Conservation (phyloP, 495 filamentous ascomycete species). For the Podospora bellae-mahoneyi region DNA sequence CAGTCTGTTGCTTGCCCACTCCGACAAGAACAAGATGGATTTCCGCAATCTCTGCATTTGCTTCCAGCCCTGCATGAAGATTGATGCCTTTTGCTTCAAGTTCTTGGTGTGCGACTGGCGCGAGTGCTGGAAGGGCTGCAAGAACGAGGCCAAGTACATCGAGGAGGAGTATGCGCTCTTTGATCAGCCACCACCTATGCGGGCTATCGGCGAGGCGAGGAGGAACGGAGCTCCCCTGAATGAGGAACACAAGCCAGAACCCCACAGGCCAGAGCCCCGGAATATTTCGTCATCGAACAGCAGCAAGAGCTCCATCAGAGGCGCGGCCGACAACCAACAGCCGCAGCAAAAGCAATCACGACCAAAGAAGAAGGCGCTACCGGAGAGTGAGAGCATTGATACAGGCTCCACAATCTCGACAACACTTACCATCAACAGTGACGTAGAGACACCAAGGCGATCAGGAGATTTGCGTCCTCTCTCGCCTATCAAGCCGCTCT, state of each 20-base stretch:
- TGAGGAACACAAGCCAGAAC: slow-evolving; percentile 15
- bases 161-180: slow-evolving; percentile 67
- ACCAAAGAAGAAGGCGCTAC: slow-evolving; percentile 39
- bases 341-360: slow-evolving; percentile 14
- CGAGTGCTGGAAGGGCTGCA: slow-evolving; percentile 92
- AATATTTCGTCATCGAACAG: slow-evolving; percentile 66
- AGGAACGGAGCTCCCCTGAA: slow-evolving; percentile 11
- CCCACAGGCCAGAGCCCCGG: slow-evolving; percentile 27
- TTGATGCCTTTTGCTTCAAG: slow-evolving; percentile 85
- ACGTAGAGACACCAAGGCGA: slow-evolving; percentile 36
- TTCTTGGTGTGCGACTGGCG: slow-evolving; percentile 90
- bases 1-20: slow-evolving; percentile 77
- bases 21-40: slow-evolving; percentile 91
- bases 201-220: slow-evolving; percentile 18
- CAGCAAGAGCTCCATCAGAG: slow-evolving; percentile 34
- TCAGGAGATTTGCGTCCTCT: slow-evolving; percentile 50
- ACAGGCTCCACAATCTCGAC: slow-evolving; percentile 40
- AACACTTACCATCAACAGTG: slow-evolving; percentile 42
- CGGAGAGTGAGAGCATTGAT: slow-evolving; percentile 31
- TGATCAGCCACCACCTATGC: slow-evolving; percentile 47
- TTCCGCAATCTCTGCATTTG: slow-evolving; percentile 89
- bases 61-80: slow-evolving; percentile 91
- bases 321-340: slow-evolving; percentile 25
- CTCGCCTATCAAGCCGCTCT: slow-evolving; percentile 70
- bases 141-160: slow-evolving; percentile 77